Conservation (phyloP, 169 alveolate genomes). For the Toxoplasma gondii region DNA sequence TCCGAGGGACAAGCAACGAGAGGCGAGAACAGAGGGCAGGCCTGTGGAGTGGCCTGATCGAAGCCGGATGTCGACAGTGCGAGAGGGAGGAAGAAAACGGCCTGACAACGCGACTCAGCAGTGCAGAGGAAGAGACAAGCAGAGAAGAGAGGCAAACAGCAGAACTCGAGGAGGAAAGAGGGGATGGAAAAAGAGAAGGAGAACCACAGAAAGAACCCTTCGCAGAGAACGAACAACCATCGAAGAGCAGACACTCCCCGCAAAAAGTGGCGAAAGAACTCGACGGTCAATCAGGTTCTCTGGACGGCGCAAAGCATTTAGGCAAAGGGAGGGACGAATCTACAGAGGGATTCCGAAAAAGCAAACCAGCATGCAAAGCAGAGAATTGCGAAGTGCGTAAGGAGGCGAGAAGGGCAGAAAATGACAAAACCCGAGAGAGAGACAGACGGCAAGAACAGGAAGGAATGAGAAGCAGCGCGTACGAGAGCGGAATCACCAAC, state of each 20-base stretch:
- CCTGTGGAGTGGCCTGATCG: too few species aligned
- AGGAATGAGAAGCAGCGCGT: background rate
- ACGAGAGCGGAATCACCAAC: background rate
- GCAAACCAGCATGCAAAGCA: background rate
- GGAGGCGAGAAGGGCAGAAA: background rate
- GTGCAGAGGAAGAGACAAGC: too few species aligned
- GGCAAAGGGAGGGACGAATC: background rate
- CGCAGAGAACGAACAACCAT: background rate
- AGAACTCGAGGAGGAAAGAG: too few species aligned
- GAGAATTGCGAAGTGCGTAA: background rate
- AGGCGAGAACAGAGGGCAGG: too few species aligned
- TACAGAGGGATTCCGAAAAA: background rate
- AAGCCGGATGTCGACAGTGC: too few species aligned
- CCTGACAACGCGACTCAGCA: too few species aligned
- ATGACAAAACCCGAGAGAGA: background rate
- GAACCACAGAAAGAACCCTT: too few species aligned
- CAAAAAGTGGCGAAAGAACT: background rate
- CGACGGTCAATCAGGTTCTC: background rate
- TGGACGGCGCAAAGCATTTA: background rate
- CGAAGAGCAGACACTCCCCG: background rate
- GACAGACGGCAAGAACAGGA: background rate
- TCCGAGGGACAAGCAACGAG: too few species aligned
- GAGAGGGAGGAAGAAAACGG: too few species aligned
- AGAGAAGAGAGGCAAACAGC: too few species aligned
- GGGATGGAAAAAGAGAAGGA: too few species aligned